Evolutionary conservation across 1,284 basidiomycete genomes (phyloP), one percentile per base, ranked within the genome.

Genomic region (Ustilago nuda): DNA sequence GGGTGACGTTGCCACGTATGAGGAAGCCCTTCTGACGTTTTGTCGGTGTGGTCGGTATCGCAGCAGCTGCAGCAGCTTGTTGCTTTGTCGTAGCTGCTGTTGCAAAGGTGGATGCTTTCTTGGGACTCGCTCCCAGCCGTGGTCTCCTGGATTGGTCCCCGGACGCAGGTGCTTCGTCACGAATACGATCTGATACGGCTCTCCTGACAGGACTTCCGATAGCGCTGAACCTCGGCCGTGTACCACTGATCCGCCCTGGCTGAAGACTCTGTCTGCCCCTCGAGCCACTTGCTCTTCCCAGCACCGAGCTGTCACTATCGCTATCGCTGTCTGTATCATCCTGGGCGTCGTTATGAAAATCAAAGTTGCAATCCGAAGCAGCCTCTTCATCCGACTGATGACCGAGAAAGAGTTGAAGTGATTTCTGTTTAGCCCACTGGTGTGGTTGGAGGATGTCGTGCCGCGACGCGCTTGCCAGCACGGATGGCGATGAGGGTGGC

Each of bases 1-100:
- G 80, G 0, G 80, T 82, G 3, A 82, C 80, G 32, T 76, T 82
- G n/a, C 80, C 80, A 30, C 72, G 70, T 13, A 82, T 56, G 15
- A 71, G 35, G 61, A 79, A 69, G n/a, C 66, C 53, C 32, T 66
- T 72, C 17, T 66, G 63, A 4, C 63, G 63, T 50, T 72, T 73
- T 11, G 70, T 65, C 0, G 75, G 70, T 12, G 74, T 72, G 4
- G 62, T 59, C 2, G 64, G 65, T 8, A 61, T 67, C 27, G 72
- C 66, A 15, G 72, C 66, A 0, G 57, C 55, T 0, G 37, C 43
- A 3, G 70, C 70, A 8, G 64, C 48, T 23, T 62, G 62, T 50
- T 72, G 65, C 32, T 67, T 67, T 32, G 65, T 17, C 4, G 53
- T 51, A 23, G 48, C 41, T 27, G 5, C 13, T 12, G 35, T 36